Conservation (phyloP, 2,329 filamentous ascomycete species). For the Aspergillus cejpii region DNA sequence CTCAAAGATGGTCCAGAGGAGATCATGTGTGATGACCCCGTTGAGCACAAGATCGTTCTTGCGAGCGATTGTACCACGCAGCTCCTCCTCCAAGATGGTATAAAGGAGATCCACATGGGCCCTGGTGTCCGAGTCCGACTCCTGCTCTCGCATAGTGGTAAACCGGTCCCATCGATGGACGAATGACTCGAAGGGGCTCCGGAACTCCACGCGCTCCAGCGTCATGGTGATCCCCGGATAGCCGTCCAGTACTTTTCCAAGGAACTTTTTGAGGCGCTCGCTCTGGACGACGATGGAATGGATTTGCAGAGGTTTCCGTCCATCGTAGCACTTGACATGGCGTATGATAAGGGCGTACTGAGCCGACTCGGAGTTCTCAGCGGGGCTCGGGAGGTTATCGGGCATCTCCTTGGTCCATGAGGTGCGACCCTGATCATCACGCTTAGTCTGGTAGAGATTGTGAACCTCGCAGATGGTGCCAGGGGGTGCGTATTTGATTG, state of each 20-base stretch:
- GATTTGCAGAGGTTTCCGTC: constrained; percentile 54
- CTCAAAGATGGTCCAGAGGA: constrained; percentile 39
- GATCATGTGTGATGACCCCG: constrained; percentile 48
- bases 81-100: constrained; percentile 46
- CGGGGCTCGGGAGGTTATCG: constrained; percentile 49
- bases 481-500: constrained; percentile 9
- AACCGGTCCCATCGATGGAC: constrained; percentile 59
- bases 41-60: constrained; percentile 49
- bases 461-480: constrained; percentile 39
- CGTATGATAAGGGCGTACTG: constrained; percentile 57
- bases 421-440: constrained; percentile 46
- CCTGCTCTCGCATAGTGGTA: constrained; percentile 36
- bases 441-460: constrained; percentile 47
- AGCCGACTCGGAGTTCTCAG: constrained; percentile 56
- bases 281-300: constrained; percentile 61
- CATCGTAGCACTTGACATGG: constrained; percentile 53
- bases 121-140: constrained; percentile 41
- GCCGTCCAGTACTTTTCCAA: constrained; percentile 50
- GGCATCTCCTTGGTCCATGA: constrained; percentile 54
- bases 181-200: constrained; percentile 56
- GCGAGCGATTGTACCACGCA: constrained; percentile 46
- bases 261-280: constrained; percentile 52
- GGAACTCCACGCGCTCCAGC: constrained; percentile 56
- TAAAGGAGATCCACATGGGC: constrained; percentile 46
- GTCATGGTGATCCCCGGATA: constrained; percentile 57